Conservation (phyloP, 805 yeast species). For the Kuraishia hungarica region DNA sequence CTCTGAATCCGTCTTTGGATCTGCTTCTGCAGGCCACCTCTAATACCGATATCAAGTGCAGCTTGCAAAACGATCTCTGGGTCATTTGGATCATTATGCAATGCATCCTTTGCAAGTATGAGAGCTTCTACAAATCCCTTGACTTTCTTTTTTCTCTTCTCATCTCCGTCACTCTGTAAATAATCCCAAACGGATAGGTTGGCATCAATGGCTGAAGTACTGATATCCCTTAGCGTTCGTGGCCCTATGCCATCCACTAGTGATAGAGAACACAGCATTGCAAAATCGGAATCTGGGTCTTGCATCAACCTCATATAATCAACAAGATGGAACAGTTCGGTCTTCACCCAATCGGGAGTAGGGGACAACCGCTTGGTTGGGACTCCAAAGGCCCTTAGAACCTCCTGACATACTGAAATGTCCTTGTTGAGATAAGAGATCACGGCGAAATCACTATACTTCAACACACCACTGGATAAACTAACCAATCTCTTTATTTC, state of each 20-base stretch:
- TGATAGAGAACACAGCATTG: constrained; percentile 17
- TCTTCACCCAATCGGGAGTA: constrained; percentile 43
- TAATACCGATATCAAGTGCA: constrained; percentile 22
- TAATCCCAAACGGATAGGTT: constrained; percentile 16
- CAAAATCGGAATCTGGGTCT: constrained; percentile 20
- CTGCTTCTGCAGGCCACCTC: constrained; percentile 25
- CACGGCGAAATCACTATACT: constrained; percentile 42
- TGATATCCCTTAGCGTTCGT: constrained; percentile 6
- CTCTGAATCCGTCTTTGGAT: constrained; percentile 18
- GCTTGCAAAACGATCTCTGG: constrained; percentile 28
- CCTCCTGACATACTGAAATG: constrained; percentile 27
- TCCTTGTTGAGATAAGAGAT: constrained; percentile 45
- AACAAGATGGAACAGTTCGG: constrained; percentile 33
- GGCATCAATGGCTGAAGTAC: constrained; percentile 2
- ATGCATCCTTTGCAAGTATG: constrained; percentile 11
- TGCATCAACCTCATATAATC: constrained; percentile 38
- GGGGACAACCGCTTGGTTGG: constrained; percentile 33
- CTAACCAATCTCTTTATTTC: constrained; percentile 35
- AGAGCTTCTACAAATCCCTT: constrained; percentile 9
- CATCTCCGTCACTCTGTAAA: constrained; percentile 6
- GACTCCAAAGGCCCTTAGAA: constrained; percentile 32
- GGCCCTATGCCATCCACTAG: constrained; percentile 10
- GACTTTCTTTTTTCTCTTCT: constrained; percentile 6
- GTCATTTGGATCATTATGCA: constrained; percentile 18
- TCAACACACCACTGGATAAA: constrained; percentile 31